These are phyloP conservation scores for Camellia sinensis DNA, from an alignment of 148 eudicot genomes.

Conservation along the genomic window DNA sequence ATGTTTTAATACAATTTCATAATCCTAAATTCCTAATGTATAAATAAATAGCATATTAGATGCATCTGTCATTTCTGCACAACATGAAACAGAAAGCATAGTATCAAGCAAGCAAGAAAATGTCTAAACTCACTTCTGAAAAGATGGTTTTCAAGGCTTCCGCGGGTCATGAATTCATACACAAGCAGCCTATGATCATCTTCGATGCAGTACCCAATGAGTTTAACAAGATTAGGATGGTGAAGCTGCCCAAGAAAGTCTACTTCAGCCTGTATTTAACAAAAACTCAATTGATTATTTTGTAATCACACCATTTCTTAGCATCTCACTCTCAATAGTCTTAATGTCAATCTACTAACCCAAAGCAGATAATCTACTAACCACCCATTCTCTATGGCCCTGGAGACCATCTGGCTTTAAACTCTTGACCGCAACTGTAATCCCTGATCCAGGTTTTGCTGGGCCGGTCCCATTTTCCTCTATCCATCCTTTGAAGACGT, in stretches of 20 bases:
- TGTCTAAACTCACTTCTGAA: slow-evolving; percentile 66
- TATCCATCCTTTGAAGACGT: slow-evolving; percentile 95
- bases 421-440: slow-evolving; percentile 94
- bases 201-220: slow-evolving; percentile 88
- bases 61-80: background rate
- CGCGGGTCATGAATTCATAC: slow-evolving; percentile 96
- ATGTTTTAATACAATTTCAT: background rate
- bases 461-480: slow-evolving; percentile 90
- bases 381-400: slow-evolving; percentile 99
- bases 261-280: slow-evolving; percentile 80
- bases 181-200: slow-evolving; percentile 96
- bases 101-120: background rate
- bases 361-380: slow-evolving; percentile 46
- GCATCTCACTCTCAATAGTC: slow-evolving; percentile 3
- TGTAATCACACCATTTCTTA: slow-evolving; percentile 14
- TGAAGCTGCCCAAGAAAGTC: slow-evolving; percentile 95
- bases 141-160: slow-evolving; percentile 98
- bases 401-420: slow-evolving; percentile 94
- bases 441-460: slow-evolving; percentile 89
- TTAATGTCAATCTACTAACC: slow-evolving; percentile 29
- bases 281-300: background rate
- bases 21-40: background rate
- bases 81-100: too few species aligned
- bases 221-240: slow-evolving; percentile 95
- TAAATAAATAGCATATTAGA: background rate